Evolutionary conservation across 352 stramenopile genomes (phyloP).

Genomic region (Phytophthora kernoviae): DNA sequence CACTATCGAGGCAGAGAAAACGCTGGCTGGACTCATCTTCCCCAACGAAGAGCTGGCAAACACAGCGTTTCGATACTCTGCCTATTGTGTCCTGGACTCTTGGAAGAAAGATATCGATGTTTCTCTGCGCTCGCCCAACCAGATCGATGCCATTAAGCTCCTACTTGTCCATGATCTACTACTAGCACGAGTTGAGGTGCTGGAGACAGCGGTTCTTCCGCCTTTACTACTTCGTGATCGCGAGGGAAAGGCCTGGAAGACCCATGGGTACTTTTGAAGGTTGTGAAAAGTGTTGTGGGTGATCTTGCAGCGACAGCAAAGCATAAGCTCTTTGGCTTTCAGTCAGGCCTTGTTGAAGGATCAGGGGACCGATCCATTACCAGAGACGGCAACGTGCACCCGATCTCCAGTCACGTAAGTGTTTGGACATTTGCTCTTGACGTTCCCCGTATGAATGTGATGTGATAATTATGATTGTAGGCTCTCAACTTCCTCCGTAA

Average conservation of each 20-base stretch:
- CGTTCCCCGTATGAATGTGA: background rate
- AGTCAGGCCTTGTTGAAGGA: constrained; percentile 60
- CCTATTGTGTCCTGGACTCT: constrained; percentile 56
- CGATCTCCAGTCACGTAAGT: constrained; percentile 73
- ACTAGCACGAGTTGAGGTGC: constrained; percentile 24
- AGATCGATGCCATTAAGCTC: constrained; percentile 59
- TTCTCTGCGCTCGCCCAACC: constrained; percentile 20
- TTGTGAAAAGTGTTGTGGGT: constrained; percentile 42
- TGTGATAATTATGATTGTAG: constrained; percentile 23
- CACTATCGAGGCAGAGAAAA: constrained; percentile 67
- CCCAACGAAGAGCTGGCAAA: constrained; percentile 66
- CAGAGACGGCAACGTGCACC: constrained; percentile 81
- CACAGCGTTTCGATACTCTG: constrained; percentile 60
- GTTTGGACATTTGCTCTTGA: background rate
- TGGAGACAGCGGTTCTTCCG: constrained; percentile 50
- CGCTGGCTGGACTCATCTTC: constrained; percentile 53
- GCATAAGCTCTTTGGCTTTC: constrained; percentile 64
- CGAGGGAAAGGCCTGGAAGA: constrained; percentile 65
- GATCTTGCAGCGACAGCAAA: constrained; percentile 55
- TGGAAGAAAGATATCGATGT: constrained; percentile 51
- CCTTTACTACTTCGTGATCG: constrained; percentile 70
- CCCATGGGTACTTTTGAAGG: constrained; percentile 64
- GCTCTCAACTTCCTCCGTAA: constrained; percentile 80
- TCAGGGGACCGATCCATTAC: constrained; percentile 54
- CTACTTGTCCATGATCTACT: constrained; percentile 64